Conservation (phyloP, 78 protist genomes). For the Speleostelium caveatum region DNA sequence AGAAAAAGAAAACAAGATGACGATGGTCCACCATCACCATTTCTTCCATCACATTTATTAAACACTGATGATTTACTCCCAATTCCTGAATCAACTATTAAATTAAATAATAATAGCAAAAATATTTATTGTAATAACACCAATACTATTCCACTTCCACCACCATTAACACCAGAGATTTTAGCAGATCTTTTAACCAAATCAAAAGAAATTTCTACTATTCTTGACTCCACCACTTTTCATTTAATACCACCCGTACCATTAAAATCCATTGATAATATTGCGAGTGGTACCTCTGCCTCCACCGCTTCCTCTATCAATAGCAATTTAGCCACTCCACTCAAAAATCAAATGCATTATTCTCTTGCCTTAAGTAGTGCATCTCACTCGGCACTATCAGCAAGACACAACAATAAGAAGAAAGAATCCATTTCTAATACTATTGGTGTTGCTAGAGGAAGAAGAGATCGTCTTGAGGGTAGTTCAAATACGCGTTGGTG, state of each 20-base stretch:
- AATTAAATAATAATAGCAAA: background rate
- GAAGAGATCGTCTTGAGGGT: conserved; percentile 46
- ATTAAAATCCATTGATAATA: background rate
- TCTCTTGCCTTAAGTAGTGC: too few species aligned
- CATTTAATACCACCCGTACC: background rate
- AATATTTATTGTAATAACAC: too few species aligned
- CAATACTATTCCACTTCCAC: background rate
- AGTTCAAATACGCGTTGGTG: conserved; percentile 38
- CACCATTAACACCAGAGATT: background rate
- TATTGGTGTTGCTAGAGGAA: conserved; percentile 63
- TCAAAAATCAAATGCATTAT: too few species aligned
- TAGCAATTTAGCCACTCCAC: too few species aligned
- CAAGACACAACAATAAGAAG: background rate
- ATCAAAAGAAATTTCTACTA: background rate
- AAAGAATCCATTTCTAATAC: conserved; percentile 13
- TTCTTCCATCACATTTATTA: background rate
- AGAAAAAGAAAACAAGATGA: background rate
- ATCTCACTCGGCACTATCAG: too few species aligned
- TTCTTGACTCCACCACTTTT: background rate
- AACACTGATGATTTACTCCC: background rate
- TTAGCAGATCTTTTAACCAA: background rate
- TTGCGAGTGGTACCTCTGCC: background rate
- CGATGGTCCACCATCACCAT: background rate
- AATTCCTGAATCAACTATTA: background rate
- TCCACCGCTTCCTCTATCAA: too few species aligned